Base-by-base conservation (phyloP, 2,329 filamentous ascomycete species). In the Ambrosiella beaveri region DNA sequence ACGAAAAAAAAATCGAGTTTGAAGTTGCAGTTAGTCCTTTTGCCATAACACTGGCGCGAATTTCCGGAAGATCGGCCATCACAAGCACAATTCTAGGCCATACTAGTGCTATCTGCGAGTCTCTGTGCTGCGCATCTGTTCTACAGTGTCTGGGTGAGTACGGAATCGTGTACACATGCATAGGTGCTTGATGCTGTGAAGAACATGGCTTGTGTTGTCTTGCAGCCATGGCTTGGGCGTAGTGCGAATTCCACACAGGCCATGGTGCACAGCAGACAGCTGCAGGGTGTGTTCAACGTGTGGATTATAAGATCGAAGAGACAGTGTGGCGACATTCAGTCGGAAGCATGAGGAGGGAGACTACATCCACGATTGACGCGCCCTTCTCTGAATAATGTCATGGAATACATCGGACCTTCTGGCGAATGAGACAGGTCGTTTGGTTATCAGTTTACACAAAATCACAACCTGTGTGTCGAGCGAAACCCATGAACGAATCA, bases 81-180 rank as follows among this genome's bases (percentile, higher is more conserved):
- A 27, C 27, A 27, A 27, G 27, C 27, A 27, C 27, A 27, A 27
- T 27, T 27, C 27, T 27, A 4, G 27, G 27, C 27, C 27, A 27
- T 27, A 27, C 27, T 27, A 27, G 27, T 27, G 5, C 35, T 36
- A 51, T 51, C 27, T 51, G 17, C 17, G 35, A 15, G 27, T 36
- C 47, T 51, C 47, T 35, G 13, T 51, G 3, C 35, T 36, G 19
- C 27, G 47, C 47, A 9, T 51, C 9, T 11, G 12, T 19, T 11
- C 27, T 36, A 35, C 47, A 8, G 17, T 51, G 47, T 47, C 19
- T 27, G 47, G 47, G 47, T 51, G 47, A 51, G 47, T 51, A 51
- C 47, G 47, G 47, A n/a, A 51, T 51, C 47, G 47, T 51, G 47
- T 51, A 51, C 17, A 51, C 27, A n/a, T 19, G 17, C 47, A 51